Percentiles rank a stretch among this genome's conserved stretches.
Conservation (phyloP, 1,284 basidiomycete species). For the Heterobasidion annosum region DNA sequence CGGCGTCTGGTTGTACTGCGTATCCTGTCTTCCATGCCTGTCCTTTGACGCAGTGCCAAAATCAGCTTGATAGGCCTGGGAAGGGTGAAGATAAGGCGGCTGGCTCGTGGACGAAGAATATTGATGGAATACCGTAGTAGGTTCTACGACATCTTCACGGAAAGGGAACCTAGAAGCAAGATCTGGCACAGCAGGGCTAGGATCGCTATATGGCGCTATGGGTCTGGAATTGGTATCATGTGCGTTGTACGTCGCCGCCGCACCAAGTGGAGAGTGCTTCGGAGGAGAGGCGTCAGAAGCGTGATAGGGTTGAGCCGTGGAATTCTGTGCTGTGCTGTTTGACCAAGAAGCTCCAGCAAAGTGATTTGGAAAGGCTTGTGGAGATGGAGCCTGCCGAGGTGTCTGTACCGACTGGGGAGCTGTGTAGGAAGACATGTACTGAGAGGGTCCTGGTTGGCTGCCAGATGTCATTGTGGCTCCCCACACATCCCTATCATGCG, state of each 20-base stretch:
- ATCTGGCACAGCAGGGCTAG: constrained; percentile 8
- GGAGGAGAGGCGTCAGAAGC: not conserved
- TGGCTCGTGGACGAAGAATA: not conserved
- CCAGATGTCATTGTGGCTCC: not conserved
- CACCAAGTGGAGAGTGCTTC: not conserved
- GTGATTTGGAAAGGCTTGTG: not conserved
- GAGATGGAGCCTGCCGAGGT: not conserved
- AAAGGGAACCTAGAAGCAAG: constrained; percentile 10
- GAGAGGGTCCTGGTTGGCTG: not conserved
- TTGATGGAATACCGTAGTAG: constrained; percentile 1
- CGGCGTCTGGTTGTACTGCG: not conserved
- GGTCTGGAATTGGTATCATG: not conserved
- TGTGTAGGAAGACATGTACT: not conserved
- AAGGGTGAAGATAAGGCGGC: not conserved
- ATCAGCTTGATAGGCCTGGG: not conserved
- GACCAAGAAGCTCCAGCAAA: no score
- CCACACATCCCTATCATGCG: not conserved
- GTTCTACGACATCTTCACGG: constrained; percentile 6
- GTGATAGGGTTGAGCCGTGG: not conserved
- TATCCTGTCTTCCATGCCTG: not conserved
- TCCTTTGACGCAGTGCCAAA: not conserved
- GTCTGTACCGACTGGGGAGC: not conserved
- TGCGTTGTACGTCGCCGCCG: not conserved
- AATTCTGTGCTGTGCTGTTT: not conserved
- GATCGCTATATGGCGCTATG: not conserved